Evolutionary conservation across 345 rosid genomes (phyloP), one percentile per base, ranked within the genome.

Genomic region (Aurinia saxatilis): DNA sequence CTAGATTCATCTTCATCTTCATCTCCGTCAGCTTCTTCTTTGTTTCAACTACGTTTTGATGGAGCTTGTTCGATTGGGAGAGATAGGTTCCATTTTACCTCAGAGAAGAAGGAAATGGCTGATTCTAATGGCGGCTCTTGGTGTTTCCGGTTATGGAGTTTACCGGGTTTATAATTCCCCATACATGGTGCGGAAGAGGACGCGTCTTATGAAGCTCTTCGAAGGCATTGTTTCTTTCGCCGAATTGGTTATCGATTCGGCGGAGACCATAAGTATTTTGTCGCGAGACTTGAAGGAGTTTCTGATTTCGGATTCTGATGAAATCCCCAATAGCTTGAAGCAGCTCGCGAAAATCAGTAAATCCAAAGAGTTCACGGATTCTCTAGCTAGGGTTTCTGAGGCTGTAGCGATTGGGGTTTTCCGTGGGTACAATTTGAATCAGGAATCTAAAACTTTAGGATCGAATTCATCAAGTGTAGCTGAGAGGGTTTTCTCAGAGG

Each of bases 241-340:
- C 14, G 99, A 93, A 41, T 29, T 87, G 80, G 72, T 81, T 5
- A 75, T 82, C 6, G 96, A 90, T 56, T 87, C 99, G 0, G 76
- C 87, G 0, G 99, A 80, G 33, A 72, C 82, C 10, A 63, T 84
- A 8, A 67, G 79, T 39, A 60, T 89, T 2, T 82, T 89, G 33
- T 82, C 86, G 6, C 76, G 70, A 67, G 95, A 92, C 57, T 75
- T 91, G 68, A 86, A 74, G 60, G 69, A 76, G 79, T 86, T 92
- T 48, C 60, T 92, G 25, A 73, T 44, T 21, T 86, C 98, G 0
- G 93, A 85, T 72, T 74, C 89, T 0, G 91, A 89, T 56, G 72
- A 87, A 63, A 76, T 89, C 41, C 98, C 98, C 10, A 83, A 79
- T 45, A 89, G 98, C 45, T 72, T 89, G 70, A 89, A 73, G 75